Conservation (phyloP, 805 yeast genomes). For the Yamadazyma paraphyllophila region DNA sequence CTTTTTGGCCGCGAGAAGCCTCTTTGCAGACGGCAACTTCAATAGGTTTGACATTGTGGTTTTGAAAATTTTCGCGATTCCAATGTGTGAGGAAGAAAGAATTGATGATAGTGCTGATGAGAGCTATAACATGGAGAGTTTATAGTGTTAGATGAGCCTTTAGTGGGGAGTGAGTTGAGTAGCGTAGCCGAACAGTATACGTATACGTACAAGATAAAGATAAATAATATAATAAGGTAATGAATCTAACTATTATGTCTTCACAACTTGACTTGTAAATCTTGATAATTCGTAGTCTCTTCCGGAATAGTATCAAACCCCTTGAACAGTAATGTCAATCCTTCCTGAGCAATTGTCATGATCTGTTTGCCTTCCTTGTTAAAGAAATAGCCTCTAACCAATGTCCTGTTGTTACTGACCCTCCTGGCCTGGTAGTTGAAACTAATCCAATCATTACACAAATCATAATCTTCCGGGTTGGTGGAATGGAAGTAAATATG, state of each 20-base stretch:
- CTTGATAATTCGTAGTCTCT: slow-evolving; percentile 11
- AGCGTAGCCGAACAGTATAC: too few species aligned
- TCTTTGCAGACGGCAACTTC: slow-evolving; percentile 39
- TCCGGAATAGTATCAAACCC: slow-evolving; percentile 20
- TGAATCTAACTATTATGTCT: neutral
- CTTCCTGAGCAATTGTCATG: slow-evolving; percentile 43
- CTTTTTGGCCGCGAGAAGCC: slow-evolving; percentile 57
- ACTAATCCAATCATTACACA: slow-evolving; percentile 36
- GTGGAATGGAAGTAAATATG: slow-evolving; percentile 41
- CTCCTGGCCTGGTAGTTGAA: slow-evolving; percentile 36
- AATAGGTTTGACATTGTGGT: slow-evolving; percentile 18
- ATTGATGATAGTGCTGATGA: too few species aligned
- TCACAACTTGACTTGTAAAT: slow-evolving; percentile 12
- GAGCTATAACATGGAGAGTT: too few species aligned
- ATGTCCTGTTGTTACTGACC: slow-evolving; percentile 32
- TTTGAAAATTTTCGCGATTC: neutral
- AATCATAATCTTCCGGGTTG: slow-evolving; percentile 26
- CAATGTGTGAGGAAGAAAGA: too few species aligned
- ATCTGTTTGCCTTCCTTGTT: slow-evolving; percentile 30
- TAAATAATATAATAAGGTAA: too few species aligned
- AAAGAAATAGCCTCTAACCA: slow-evolving; percentile 38
- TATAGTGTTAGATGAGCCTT: too few species aligned
- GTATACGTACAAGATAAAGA: too few species aligned
- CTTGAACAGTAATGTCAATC: slow-evolving; percentile 31
- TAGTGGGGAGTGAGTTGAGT: too few species aligned